A percentile compares a stretch with the other conserved stretches of the same genome.
These are phyloP conservation scores for Melanopsichium pennsylvanicum DNA, from an alignment of 1,284 basidiomycete genomes.

Conservation along the genomic window DNA sequence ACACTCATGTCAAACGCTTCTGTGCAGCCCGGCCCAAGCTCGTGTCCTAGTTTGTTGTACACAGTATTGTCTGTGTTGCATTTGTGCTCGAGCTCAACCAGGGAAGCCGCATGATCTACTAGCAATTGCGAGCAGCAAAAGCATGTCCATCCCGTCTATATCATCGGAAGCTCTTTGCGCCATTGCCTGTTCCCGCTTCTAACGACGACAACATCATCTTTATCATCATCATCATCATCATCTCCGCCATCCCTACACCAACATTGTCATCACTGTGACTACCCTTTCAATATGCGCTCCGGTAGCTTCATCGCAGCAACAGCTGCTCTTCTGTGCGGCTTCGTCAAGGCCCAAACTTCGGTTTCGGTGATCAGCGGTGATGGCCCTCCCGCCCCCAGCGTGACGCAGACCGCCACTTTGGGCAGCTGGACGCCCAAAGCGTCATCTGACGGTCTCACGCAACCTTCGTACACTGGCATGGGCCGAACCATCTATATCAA, in stretches of 20 bases:
- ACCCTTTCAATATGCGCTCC: conserved; percentile 19
- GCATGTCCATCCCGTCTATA: no score
- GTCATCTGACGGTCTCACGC: conserved; percentile 20
- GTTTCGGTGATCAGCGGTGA: conserved; percentile 26
- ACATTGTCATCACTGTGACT: background rate
- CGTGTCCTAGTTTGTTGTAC: no score
- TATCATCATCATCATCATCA: background rate
- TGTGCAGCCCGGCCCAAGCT: background rate
- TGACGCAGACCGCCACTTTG: conserved; percentile 25
- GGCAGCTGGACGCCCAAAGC: conserved; percentile 42
- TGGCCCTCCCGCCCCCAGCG: conserved; percentile 33
- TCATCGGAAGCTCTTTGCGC: no score
- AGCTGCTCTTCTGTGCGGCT: conserved; percentile 7
- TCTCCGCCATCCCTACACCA: background rate
- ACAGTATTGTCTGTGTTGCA: no score
- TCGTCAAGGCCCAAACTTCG: conserved; percentile 28
- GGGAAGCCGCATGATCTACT: no score
- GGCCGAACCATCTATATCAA: conserved; percentile 47
- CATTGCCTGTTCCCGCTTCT: no score
- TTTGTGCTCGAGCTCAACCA: no score
- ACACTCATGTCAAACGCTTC: background rate
- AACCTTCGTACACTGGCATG: conserved; percentile 24
- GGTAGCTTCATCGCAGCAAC: conserved; percentile 11
- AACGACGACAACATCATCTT: no score
- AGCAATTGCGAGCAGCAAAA: no score